phyloP scores from a whole-genome alignment of 352 stramenopile genomes.

The Plasmopara muralis region DNA sequence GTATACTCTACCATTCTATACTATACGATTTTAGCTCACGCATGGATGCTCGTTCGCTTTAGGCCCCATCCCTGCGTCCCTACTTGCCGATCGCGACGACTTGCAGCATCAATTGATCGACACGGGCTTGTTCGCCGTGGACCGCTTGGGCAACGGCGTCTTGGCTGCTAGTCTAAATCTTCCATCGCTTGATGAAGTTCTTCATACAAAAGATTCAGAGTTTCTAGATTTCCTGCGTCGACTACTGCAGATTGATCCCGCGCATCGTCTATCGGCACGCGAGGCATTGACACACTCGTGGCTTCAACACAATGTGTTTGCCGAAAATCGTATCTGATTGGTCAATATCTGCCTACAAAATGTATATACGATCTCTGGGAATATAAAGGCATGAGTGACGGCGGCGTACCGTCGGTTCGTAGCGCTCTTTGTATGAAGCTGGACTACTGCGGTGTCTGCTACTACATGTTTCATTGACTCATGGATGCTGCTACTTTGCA shows the following conservation, averaged over 20 bases:
- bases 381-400: constrained; percentile 2
- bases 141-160: constrained; percentile 43
- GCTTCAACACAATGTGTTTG: constrained; percentile 60
- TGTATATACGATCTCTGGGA: constrained; percentile 10
- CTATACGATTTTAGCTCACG: background rate
- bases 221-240: constrained; percentile 65
- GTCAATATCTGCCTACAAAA: constrained; percentile 5
- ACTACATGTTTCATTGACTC: too few relatives aligned
- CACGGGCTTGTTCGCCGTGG: constrained; percentile 48
- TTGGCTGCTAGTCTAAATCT: constrained; percentile 27
- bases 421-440: constrained; percentile 1
- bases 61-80: constrained; percentile 59
- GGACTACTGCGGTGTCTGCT: background rate
- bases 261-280: constrained; percentile 36
- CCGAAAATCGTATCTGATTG: constrained; percentile 34
- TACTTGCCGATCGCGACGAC: constrained; percentile 47
- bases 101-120: constrained; percentile 49
- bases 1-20: constrained; percentile 2
- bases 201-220: constrained; percentile 46
- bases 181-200: constrained; percentile 45
- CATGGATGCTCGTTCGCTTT: background rate
- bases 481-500: constrained; percentile 4
- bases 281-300: constrained; percentile 59
- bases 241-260: constrained; percentile 66
- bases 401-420: constrained; percentile 5